Evolutionary conservation across 805 yeast genomes (phyloP).

Genomic region (Candida coleopterorum): DNA sequence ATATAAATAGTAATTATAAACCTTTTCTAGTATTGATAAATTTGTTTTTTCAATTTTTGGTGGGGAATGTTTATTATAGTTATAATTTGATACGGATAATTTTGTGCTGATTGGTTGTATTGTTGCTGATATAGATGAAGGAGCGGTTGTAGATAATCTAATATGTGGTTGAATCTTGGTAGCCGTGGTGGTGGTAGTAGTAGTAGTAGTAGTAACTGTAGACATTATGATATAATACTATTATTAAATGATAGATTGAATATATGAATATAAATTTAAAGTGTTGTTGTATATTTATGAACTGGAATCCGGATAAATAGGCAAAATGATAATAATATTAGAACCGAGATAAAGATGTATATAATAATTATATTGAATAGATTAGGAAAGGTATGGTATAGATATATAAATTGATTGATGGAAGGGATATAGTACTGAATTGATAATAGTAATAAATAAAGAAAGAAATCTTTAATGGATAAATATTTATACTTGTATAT

Average conservation of each 20-base stretch:
- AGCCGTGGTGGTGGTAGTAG: not conserved
- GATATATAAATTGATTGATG: too few relatives aligned
- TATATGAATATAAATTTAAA: not conserved
- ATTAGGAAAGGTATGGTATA: too few relatives aligned
- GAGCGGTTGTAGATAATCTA: not conserved
- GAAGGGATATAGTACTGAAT: too few relatives aligned
- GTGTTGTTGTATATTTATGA: not conserved
- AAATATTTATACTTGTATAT: too few relatives aligned
- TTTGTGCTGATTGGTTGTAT: not conserved
- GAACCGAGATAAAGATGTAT: too few relatives aligned
- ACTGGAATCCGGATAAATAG: too few relatives aligned
- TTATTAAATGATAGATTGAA: not conserved
- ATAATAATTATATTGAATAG: too few relatives aligned
- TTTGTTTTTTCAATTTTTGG: not conserved
- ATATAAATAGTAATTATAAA: constrained; percentile 18
- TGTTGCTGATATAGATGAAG: not conserved
- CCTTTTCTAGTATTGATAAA: not conserved
- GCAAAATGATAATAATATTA: not conserved
- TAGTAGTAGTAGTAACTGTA: not conserved
- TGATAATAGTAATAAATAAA: too few relatives aligned
- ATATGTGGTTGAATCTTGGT: not conserved
- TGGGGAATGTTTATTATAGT: not conserved
- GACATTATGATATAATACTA: not conserved
- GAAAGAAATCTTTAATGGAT: too few relatives aligned
- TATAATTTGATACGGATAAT: not conserved